These are phyloP conservation scores for Ogataea paraovalis DNA, from an alignment of 805 yeast species.

Conservation along the genomic window DNA sequence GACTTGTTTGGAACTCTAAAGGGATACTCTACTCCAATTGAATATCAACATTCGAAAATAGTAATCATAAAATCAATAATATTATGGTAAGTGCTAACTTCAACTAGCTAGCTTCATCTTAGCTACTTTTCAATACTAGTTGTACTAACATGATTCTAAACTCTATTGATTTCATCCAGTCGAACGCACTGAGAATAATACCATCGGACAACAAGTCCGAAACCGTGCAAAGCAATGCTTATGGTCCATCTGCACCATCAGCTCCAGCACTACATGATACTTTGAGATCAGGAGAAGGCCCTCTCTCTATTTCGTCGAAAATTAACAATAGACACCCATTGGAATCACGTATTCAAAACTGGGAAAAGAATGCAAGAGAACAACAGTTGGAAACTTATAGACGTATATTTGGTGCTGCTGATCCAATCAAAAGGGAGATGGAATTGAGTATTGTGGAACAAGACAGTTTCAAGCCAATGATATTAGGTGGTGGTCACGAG, in stretches of 20 bases:
- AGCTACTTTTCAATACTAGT: no score
- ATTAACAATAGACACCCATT: conserved; percentile 82
- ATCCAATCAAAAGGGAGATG: conserved; percentile 89
- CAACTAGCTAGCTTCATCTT: no score
- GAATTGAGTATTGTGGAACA: conserved; percentile 70
- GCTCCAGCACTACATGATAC: conserved; percentile 71
- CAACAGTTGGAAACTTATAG: conserved; percentile 73
- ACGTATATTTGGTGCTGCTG: conserved; percentile 86
- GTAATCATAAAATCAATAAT: no score
- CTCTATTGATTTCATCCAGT: conserved; percentile 25
- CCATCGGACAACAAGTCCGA: conserved; percentile 48
- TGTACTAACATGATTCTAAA: neutral
- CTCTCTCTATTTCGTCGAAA: conserved; percentile 53
- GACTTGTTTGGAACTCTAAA: no score
- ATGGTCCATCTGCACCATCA: conserved; percentile 55
- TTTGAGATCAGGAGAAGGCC: conserved; percentile 63
- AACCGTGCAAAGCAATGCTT: conserved; percentile 47
- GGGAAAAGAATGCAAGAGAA: conserved; percentile 76
- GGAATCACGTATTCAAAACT: conserved; percentile 66
- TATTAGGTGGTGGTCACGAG: conserved; percentile 64
- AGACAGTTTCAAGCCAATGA: conserved; percentile 64
- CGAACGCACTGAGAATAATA: conserved; percentile 41
- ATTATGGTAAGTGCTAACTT: no score
- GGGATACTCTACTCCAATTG: no score
- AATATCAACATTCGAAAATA: no score